These are phyloP conservation scores for Ceratocystis papillata DNA, from an alignment of 2,329 filamentous ascomycete species.

Conservation along the genomic window DNA sequence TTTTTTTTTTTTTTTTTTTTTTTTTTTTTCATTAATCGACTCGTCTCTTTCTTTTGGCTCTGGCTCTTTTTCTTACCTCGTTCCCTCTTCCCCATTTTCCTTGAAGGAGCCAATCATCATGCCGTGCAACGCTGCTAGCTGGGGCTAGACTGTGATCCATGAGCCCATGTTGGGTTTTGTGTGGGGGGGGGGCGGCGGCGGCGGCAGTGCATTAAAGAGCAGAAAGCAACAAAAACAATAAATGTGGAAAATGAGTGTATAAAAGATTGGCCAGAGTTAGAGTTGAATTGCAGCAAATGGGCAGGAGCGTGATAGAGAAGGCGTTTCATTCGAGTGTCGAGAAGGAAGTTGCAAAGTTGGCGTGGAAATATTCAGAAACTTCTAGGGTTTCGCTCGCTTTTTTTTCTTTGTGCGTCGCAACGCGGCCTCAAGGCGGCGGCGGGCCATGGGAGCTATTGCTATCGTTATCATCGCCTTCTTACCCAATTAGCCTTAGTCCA, in stretches of 20 bases:
- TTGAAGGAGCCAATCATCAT: neutral
- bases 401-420: neutral
- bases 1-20: neutral
- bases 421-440: neutral
- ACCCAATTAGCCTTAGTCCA: neutral
- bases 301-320: neutral
- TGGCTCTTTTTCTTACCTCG: neutral
- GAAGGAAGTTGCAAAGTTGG: neutral
- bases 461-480: neutral
- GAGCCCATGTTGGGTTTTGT: conserved; percentile 5
- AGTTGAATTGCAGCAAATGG: neutral
- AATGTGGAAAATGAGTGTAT: neutral
- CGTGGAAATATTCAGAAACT: neutral
- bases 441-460: neutral
- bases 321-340: neutral
- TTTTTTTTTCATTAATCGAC: neutral
- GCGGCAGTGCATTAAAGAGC: conserved; percentile 8
- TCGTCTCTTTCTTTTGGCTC: conserved; percentile 6
- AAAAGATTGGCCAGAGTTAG: neutral
- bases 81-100: conserved; percentile 1
- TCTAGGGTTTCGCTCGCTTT: neutral
- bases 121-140: conserved; percentile 2
- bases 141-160: conserved; percentile 14
- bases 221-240: neutral
- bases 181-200: neutral